Evolutionary conservation across 164 flowering plant species (phyloP).

Genomic region (Stephania cephalantha): DNA sequence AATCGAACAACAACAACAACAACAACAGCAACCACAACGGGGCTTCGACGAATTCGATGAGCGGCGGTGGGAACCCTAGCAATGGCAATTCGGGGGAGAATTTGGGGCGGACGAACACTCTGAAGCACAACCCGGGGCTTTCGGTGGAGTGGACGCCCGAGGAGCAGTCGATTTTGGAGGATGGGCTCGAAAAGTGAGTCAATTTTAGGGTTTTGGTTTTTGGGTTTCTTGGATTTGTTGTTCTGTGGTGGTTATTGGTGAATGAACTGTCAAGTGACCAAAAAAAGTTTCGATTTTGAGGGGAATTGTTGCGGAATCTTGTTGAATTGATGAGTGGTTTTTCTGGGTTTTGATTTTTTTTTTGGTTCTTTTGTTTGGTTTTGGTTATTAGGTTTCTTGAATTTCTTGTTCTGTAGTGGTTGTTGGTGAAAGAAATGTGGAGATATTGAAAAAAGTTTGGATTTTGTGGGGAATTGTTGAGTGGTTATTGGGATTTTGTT

Average conservation of each 20-base stretch:
- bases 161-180: slow-evolving; percentile 53
- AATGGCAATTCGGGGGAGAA: slow-evolving; percentile 25
- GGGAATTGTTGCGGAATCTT: no score
- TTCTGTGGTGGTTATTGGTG: not conserved
- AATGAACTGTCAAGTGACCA: no score
- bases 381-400: not conserved
- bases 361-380: not conserved
- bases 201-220: not conserved
- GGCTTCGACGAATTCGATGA: slow-evolving; percentile 20
- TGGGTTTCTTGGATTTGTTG: not conserved
- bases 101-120: slow-evolving; percentile 20
- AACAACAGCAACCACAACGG: not conserved
- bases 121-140: slow-evolving; percentile 58
- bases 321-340: no score
- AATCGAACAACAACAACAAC: slow-evolving; percentile 13
- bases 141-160: slow-evolving; percentile 48
- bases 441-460: no score
- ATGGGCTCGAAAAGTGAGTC: slow-evolving; percentile 43
- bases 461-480: no score
- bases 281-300: no score
- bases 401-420: not conserved
- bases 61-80: slow-evolving; percentile 14
- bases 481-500: not conserved
- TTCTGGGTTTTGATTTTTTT: no score
- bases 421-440: no score